Conservation (phyloP, 2,329 filamentous ascomycete genomes). For the Apiospora rasikravindrae region DNA sequence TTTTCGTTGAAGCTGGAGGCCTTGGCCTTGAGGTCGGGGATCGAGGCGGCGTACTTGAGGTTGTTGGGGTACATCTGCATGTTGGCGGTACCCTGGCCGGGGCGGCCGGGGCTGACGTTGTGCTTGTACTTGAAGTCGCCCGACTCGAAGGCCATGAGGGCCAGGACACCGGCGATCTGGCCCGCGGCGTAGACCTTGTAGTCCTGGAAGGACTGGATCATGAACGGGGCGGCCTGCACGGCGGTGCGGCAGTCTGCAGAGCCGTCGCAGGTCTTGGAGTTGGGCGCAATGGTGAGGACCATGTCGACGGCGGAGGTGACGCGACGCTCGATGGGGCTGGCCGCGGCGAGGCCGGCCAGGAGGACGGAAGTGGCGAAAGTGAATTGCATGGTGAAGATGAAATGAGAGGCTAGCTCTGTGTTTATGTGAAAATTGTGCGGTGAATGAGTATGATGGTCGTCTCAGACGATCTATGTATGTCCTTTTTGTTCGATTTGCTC, state of each 20-base stretch:
- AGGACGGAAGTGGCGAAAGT: constrained; percentile 12
- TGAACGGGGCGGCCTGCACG: constrained; percentile 60
- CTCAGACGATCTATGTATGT: constrained; percentile 20
- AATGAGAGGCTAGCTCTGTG: constrained; percentile 2
- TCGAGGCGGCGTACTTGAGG: constrained; percentile 51
- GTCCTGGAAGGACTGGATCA: constrained; percentile 60
- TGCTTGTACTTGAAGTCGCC: constrained; percentile 72
- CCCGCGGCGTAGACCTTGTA: constrained; percentile 60
- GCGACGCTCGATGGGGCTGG: constrained; percentile 14
- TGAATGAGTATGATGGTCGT: constrained; percentile 14
- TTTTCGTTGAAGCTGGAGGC: constrained; percentile 34
- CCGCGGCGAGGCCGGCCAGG: constrained; percentile 22
- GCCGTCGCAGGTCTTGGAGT: constrained; percentile 57
- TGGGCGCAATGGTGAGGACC: constrained; percentile 58
- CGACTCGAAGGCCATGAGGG: constrained; percentile 75
- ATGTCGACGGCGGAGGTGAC: neutral
- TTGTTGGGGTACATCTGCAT: constrained; percentile 56
- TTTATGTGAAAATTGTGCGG: neutral
- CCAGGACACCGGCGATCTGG: constrained; percentile 72
- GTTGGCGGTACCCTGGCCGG: constrained; percentile 73
- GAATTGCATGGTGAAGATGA: constrained; percentile 23
- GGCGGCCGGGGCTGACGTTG: constrained; percentile 62
- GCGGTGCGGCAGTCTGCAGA: constrained; percentile 69
- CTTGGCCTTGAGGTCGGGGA: constrained; percentile 44
- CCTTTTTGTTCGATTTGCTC: neutral